Base-by-base conservation (phyloP, 2,329 filamentous ascomycete genomes). In the Aspergillus oerlinghausenensis region DNA sequence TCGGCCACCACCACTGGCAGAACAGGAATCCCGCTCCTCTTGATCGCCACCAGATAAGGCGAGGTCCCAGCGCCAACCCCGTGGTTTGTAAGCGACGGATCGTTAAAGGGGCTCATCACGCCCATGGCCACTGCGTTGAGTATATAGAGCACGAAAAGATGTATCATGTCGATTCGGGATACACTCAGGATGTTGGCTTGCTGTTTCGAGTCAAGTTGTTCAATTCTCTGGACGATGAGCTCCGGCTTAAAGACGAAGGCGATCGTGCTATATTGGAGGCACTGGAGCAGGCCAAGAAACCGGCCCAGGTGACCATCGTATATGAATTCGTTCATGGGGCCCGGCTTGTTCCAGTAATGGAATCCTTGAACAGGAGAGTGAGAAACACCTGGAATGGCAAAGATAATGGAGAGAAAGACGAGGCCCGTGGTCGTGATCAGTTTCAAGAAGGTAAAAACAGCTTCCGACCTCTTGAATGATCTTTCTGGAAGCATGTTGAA, bases 1-100 rank as follows among this genome's bases (percentile, higher is more conserved):
- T 84, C 84, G 68, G 92, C 92, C 77, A 91, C 85, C 66, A 92
- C 84, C 58, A 83, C 77, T 1, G 85, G 83, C 3, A 90, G 79
- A 11, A 84, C 79, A 6, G 75, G 74, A 59, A 90, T 82, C 38
- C 84, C 84, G 38, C 86, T 86, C 9, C 70, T 68, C 49, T 70
- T 68, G 50, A 78, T 70, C 3, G 73, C 76, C 28, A 78, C 67
- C 9, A 77, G 64, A 60, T 73, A 79, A 4, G 77, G 75, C 23
- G 76, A 77, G 1, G 80, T 76, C 5, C 81, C 82, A 1, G 82
- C 82, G 38, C 81, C 82, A 23, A 75, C 70, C 35, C 79, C 80
- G 38, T 82, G 79, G 23, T 77, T 76, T 17, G 80, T 84, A 50
- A 87, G 73, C 2, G 73, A 71, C 1, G 73, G 66, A 55, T 85